Conservation (phyloP, 805 yeast species). For the Cyberlindnera mycetangii region DNA sequence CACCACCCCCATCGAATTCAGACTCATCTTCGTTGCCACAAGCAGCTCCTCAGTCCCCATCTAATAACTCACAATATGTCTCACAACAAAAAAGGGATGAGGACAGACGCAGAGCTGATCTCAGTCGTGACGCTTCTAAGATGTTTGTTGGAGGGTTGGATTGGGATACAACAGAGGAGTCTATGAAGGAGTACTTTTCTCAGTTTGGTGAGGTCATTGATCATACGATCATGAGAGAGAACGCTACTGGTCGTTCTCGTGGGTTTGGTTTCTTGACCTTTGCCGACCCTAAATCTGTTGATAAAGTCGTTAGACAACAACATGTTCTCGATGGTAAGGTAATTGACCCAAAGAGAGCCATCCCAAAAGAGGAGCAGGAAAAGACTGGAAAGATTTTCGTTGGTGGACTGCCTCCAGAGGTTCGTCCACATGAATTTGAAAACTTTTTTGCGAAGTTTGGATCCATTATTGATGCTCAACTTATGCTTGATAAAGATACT, state of each 20-base stretch:
- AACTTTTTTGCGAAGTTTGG: conserved; percentile 86
- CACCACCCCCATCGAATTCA: not conserved
- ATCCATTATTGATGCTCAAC: conserved; percentile 88
- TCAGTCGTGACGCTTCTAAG: conserved; percentile 75
- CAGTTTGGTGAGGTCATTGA: conserved; percentile 89
- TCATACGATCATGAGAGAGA: conserved; percentile 90
- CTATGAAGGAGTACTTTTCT: conserved; percentile 74
- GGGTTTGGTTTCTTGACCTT: conserved; percentile 95
- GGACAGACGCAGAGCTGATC: conserved; percentile 41
- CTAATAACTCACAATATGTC: conserved; percentile 5
- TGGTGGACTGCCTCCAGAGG: conserved; percentile 94
- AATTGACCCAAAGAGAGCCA: conserved; percentile 96
- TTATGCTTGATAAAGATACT: conserved; percentile 96
- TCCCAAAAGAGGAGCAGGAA: conserved; percentile 96
- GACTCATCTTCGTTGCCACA: not conserved
- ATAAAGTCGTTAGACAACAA: conserved; percentile 78
- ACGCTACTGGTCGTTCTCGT: conserved; percentile 80
- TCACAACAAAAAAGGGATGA: conserved; percentile 6
- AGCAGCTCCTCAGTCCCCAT: not conserved
- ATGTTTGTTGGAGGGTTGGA: conserved; percentile 96
- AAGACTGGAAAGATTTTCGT: conserved; percentile 95
- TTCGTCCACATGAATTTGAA: conserved; percentile 86
- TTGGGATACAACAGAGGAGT: conserved; percentile 96
- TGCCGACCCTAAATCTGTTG: conserved; percentile 76
- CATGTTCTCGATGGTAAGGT: conserved; percentile 93